Conservation (phyloP, 164 flowering plant genomes). For the Aristolochia contorta region DNA sequence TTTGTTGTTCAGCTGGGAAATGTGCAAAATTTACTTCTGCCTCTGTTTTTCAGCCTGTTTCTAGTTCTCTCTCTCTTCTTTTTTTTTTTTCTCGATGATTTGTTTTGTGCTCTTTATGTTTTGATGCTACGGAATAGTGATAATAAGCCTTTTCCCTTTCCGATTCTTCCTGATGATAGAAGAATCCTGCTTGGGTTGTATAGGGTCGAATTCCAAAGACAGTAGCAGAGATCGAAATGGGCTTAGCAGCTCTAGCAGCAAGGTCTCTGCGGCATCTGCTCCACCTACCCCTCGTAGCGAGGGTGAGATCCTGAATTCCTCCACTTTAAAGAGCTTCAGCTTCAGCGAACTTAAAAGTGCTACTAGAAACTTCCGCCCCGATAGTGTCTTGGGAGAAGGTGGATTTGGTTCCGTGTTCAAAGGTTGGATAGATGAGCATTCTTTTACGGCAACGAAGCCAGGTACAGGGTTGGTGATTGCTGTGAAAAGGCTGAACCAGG, state of each 20-base stretch:
- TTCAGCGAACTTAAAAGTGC: slow-evolving; percentile 55
- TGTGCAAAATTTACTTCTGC: too few species aligned
- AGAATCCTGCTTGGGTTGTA: slow-evolving; percentile 3
- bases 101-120: not conserved
- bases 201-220: slow-evolving; percentile 4
- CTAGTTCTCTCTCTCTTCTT: too few species aligned
- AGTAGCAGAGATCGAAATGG: slow-evolving; percentile 4
- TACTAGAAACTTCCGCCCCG: slow-evolving; percentile 83
- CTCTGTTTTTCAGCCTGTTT: too few species aligned
- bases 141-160: not conserved
- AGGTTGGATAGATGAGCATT: slow-evolving; percentile 78
- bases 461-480: slow-evolving; percentile 77
- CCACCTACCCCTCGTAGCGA: slow-evolving; percentile 24
- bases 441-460: slow-evolving; percentile 54
- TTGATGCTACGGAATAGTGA: not conserved
- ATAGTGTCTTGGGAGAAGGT: slow-evolving; percentile 84
- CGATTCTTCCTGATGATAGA: not conserved
- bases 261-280: slow-evolving; percentile 8
- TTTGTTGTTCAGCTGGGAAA: too few species aligned
- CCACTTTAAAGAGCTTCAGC: slow-evolving; percentile 54
- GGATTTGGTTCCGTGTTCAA: slow-evolving; percentile 88
- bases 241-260: slow-evolving; percentile 8
- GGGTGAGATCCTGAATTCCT: slow-evolving; percentile 59
- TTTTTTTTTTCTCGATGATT: too few species aligned
- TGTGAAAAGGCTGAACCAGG: slow-evolving; percentile 73